Evolutionary conservation across 495 filamentous ascomycete species (phyloP).

Genomic region (Penicillium fimorum): DNA sequence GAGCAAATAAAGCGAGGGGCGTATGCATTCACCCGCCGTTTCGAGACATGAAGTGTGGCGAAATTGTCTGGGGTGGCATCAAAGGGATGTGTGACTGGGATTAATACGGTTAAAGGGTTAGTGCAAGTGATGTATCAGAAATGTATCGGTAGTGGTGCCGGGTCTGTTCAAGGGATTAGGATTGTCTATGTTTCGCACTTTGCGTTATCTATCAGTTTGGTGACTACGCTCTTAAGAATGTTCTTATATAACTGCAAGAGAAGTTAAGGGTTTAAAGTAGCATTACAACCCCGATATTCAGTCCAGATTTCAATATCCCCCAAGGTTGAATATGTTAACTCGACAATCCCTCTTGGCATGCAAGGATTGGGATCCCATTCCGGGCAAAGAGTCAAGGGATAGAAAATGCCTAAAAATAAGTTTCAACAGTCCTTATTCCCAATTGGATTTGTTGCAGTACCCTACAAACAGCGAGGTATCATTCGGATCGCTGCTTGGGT

Average conservation of each 20-base stretch:
- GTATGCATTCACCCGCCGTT: slow-evolving; percentile 1
- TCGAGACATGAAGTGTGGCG: slow-evolving; percentile 7
- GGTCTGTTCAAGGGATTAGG: slow-evolving; percentile 1
- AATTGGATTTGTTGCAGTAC: slow-evolving; percentile 1
- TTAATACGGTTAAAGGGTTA: not conserved
- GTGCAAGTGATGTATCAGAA: slow-evolving; percentile 10
- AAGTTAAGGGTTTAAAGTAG: not conserved
- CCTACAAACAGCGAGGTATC: slow-evolving; percentile 25
- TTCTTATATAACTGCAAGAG: not conserved
- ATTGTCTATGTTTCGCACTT: not conserved
- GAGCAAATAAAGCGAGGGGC: slow-evolving; percentile 20
- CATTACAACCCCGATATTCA: not conserved
- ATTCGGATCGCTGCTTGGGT: slow-evolving; percentile 4
- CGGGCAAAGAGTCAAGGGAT: slow-evolving; percentile 22
- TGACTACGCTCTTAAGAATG: not conserved
- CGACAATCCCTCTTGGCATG: slow-evolving; percentile 20
- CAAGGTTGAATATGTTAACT: not conserved
- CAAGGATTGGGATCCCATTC: slow-evolving; percentile 22
- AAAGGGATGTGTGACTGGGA: slow-evolving; percentile 11
- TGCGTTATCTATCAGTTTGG: not conserved
- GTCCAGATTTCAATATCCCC: not conserved
- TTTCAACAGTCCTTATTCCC: slow-evolving; percentile 10
- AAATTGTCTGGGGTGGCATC: slow-evolving; percentile 14
- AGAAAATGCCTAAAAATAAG: not conserved
- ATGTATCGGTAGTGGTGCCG: not conserved